These are phyloP conservation scores for Gracilaria domingensis DNA, from an alignment of 23 red algal species.

Conservation along the genomic window DNA sequence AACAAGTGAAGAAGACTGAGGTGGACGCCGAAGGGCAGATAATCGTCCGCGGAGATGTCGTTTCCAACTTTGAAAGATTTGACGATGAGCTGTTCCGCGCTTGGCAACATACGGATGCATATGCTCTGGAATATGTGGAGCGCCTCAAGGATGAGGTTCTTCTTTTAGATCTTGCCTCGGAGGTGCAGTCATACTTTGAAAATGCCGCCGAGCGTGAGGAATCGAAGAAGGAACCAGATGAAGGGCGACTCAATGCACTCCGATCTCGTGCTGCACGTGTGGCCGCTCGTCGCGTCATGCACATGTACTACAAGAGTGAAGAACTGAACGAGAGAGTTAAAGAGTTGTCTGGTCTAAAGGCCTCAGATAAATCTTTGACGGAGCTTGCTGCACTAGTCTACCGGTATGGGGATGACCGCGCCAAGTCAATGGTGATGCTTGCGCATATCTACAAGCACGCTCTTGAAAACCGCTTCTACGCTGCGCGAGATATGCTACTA, in stretches of 20 bases:
- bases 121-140: slow-evolving; percentile 93
- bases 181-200: slow-evolving; percentile 84
- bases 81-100: slow-evolving; percentile 95
- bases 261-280: slow-evolving; percentile 84
- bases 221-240: slow-evolving; percentile 46
- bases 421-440: slow-evolving; percentile 93
- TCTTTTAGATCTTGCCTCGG: slow-evolving; percentile 73
- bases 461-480: slow-evolving; percentile 88
- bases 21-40: slow-evolving; percentile 73
- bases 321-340: slow-evolving; percentile 65
- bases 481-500: slow-evolving; percentile 94
- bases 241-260: slow-evolving; percentile 58
- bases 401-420: slow-evolving; percentile 93
- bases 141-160: slow-evolving; percentile 87
- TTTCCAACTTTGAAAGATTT: slow-evolving; percentile 89
- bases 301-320: slow-evolving; percentile 96
- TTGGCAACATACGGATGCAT: slow-evolving; percentile 92
- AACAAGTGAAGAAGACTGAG: slow-evolving; percentile 67
- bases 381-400: slow-evolving; percentile 91
- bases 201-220: slow-evolving; percentile 63
- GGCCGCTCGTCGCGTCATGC: slow-evolving; percentile 87
- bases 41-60: slow-evolving; percentile 91
- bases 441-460: slow-evolving; percentile 99
- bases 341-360: slow-evolving; percentile 46
- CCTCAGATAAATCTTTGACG: slow-evolving; percentile 60